Evolutionary conservation across 345 rosid genomes (phyloP), one percentile per base, ranked within the genome.

Genomic region (Populus alba): DNA sequence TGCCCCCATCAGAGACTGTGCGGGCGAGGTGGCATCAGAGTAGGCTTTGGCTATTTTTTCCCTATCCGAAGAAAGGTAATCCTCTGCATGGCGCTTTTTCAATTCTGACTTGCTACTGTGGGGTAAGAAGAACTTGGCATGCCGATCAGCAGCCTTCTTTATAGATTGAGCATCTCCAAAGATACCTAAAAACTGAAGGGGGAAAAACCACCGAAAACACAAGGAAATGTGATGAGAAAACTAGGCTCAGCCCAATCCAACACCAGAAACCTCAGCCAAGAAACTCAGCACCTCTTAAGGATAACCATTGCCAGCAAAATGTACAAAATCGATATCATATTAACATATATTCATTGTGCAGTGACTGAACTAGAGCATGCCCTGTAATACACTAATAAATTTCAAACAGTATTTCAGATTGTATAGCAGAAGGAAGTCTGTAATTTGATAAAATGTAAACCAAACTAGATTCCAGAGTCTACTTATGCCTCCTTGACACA

Each of bases 81-180:
- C 98, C 76, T 94, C 98, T 3, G 97, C 97, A 51, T 87, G 90
- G 61, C 97, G 94, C 84, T 97, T 97, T 82, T 80, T 97, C 18
- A 89, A 80, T 75, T 90, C 93, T 67, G 94, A 83, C 45, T 85
- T 87, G 83, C 91, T 86, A 80, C 89, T 88, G 72, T 86, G 90
- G 65, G 88, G 89, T 81, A 88, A 72, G 84, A 97, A 94, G 69
- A 89, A 86, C 79, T 89, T 91, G 35, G 96, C 91, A 80, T 97
- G 99, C 66, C 89, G 87, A 82, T 91, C 91, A 82, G 91, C 92
- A 16, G 98, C 98, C 79, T 86, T 97, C 83, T 90, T 82, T 41
- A 91, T 85, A 63, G 86, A 78, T 76, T 84, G 86, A 4, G 74
- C 89, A 79, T 92, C 98, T 78, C 99, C 97, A 78, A 92, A 87